Conservation (phyloP, 441 rosid species). For the Melastoma candidum region DNA sequence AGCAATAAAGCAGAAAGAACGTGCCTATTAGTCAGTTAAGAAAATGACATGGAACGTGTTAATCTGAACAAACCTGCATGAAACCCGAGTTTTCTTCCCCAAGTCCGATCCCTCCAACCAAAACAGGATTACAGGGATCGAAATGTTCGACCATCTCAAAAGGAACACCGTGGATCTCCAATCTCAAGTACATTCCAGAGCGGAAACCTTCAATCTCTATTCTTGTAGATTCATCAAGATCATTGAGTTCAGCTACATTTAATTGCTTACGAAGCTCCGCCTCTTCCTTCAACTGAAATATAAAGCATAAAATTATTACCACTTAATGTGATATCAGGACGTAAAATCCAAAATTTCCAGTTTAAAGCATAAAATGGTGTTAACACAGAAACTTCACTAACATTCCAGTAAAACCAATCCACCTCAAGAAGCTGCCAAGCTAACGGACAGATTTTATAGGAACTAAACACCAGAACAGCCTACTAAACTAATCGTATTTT, state of each 20-base stretch:
- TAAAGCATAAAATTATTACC: no score
- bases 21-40: neutral
- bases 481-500: no score
- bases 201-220: slow-evolving; percentile 78
- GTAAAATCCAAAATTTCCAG: no score
- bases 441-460: no score
- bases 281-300: slow-evolving; percentile 71
- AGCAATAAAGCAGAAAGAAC: no score
- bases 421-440: no score
- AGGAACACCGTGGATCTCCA: slow-evolving; percentile 88
- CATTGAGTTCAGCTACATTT: slow-evolving; percentile 70
- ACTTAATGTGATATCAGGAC: no score
- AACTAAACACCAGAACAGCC: no score
- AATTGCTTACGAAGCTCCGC: slow-evolving; percentile 67
- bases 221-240: slow-evolving; percentile 69
- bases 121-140: slow-evolving; percentile 79
- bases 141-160: slow-evolving; percentile 88
- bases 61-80: slow-evolving; percentile 68
- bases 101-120: slow-evolving; percentile 79
- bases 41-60: no score
- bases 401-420: no score
- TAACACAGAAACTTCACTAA: no score
- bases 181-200: slow-evolving; percentile 71
- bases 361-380: no score
- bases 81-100: slow-evolving; percentile 88